Evolutionary conservation across 225 moss, liverwort and hornwort species (phyloP), one percentile per base, ranked within the genome.

Genomic region (Lunularia cruciata): DNA sequence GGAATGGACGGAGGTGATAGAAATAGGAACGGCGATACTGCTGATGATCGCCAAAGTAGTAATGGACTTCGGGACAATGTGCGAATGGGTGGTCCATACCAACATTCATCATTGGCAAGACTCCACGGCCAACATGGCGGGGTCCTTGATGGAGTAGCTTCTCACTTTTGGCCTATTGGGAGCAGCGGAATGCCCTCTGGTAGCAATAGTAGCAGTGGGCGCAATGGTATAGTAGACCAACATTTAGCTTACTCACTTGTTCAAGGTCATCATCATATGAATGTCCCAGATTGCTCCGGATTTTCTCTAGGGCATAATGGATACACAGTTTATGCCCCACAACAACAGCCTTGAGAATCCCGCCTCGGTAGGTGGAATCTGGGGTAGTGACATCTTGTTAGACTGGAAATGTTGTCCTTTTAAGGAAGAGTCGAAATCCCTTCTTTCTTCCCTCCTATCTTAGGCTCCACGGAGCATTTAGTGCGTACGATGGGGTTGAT

Each of bases 191-290:
- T 93, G 52, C 83, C 93, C 3, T 71, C 87, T 52, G 93, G 73
- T 6, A 84, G 73, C 73, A 72, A 30, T 66, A 79, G 60, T 26
- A 69, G 54, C 80, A 81, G 73, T 70, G 78, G 82, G 65, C 84
- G 92, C 53, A 98, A 91, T 47, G 93, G 98, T 42, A 62, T 98
- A 16, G 95, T 92, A 52, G 98, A 98, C 73, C 74, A 87, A 26
- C 98, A 91, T 72, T 81, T 98, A 78, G 89, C 85, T 26, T 93
- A 90, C 75, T 86, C 98, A 20, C 75, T 98, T 48, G 91, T 98
- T 63, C 96, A 85, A 84, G 89, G 86, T 72, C 93, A 92, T 73
- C 96, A 92, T 75, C 82, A 84, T 37, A 34, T 67, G 53, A 54
- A 86, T 38, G 77, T 88, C 72, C 90, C 90, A 70, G 93, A 98